Evolutionary conservation across 495 filamentous ascomycete species (phyloP), one percentile per base, ranked within the genome.

Genomic region (Podospora fimiseda): DNA sequence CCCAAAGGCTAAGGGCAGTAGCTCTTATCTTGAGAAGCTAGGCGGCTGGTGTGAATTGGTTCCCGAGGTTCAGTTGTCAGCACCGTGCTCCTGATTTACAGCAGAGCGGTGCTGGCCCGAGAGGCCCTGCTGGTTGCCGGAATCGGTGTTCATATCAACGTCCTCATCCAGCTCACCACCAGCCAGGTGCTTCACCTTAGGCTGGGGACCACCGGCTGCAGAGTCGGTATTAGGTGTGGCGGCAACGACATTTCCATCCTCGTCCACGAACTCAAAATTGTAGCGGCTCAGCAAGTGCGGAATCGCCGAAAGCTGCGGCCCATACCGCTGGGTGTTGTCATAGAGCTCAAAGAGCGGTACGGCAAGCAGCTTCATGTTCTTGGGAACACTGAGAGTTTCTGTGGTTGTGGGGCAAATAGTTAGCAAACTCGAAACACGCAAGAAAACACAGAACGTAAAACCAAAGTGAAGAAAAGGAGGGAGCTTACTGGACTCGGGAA

Each of bases 281-380:
- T 96, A 97, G 43, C 91, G 77, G 51, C 89, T 94, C 13, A 98
- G 80, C 1, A 96, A 72, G 62, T 97, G 94, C 7, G 93, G 93
- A 42, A 98, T 96, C 2, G 93, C 92, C 0, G 89, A 94, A 3
- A 98, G 82, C 67, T 98, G 93, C 3, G 93, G 93, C 0, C 93
- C 93, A 64, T 98, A 98, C 53, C 93, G 76, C 2, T 84, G 86
- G 1, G 89, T 95, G 71, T 98, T 98, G 63, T 97, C 93, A 73
- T 96, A 98, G 16, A 98, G 80, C 71, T 98, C 93, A 70, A 47
- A 98, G 0, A 98, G 77, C 3, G 93, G 93, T 2, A 98, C 93
- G 9, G 93, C 93, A 20, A 98, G 83, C 6, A 98, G 80, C 68
- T 98, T 98, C 93, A 98, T 97, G 74, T 98, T 98, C 78, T 98